phyloP scores from a whole-genome alignment of 768 basidiomycete species.

The Lentinula lateritia region DNA sequence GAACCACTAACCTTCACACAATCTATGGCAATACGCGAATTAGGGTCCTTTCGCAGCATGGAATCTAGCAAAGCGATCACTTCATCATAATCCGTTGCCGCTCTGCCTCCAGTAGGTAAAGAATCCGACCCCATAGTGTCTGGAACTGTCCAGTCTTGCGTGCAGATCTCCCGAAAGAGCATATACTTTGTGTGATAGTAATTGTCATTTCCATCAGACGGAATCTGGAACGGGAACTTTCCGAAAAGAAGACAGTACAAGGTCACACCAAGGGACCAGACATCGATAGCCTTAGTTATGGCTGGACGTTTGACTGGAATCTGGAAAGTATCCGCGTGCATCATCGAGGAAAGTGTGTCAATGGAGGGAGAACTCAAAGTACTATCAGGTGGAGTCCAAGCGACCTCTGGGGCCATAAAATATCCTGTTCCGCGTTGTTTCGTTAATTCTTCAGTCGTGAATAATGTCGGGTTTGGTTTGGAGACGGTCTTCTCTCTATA shows the following conservation, averaged over 20 bases:
- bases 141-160: constrained; percentile 32
- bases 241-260: constrained; percentile 43
- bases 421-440: constrained; percentile 37
- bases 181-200: constrained; percentile 31
- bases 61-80: background rate
- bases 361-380: background rate
- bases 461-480: constrained; percentile 24
- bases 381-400: constrained; percentile 28
- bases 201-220: constrained; percentile 27
- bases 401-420: constrained; percentile 40
- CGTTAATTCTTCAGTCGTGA: constrained; percentile 31
- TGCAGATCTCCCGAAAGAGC: constrained; percentile 35
- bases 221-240: constrained; percentile 34
- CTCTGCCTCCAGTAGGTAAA: constrained; percentile 2
- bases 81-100: background rate
- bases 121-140: constrained; percentile 27
- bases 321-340: background rate
- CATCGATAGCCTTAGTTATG: constrained; percentile 40
- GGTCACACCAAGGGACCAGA: constrained; percentile 44
- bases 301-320: constrained; percentile 23
- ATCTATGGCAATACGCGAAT: background rate
- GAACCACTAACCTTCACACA: background rate
- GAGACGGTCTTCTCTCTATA: background rate
- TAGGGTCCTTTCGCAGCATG: constrained; percentile 2
- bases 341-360: background rate